Conservation (phyloP, 257 asterid species). For the Ballota nigra region DNA sequence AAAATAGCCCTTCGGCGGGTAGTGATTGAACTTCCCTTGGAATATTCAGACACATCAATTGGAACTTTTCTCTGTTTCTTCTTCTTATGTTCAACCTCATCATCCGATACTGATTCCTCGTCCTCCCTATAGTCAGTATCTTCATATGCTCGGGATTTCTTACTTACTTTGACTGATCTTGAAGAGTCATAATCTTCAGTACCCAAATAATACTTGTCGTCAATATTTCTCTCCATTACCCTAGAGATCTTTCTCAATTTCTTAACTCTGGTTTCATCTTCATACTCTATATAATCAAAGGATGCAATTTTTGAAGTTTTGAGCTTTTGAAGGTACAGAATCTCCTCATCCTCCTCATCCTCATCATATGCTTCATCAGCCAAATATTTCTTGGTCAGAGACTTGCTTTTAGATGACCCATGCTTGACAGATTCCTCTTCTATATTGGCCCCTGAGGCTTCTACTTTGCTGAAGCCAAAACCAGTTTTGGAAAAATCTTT, state of each 20-base stretch:
- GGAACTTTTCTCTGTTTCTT: conserved; percentile 40
- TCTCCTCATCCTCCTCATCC: conserved; percentile 67
- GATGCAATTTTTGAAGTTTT: conserved; percentile 42
- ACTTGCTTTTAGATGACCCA: conserved; percentile 42
- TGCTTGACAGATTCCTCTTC: conserved; percentile 35
- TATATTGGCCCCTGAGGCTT: conserved; percentile 28
- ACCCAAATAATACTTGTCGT: conserved; percentile 32
- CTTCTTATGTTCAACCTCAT: conserved; percentile 47
- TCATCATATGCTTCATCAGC: conserved; percentile 44
- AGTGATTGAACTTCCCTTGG: conserved; percentile 51
- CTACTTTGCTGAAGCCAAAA: conserved; percentile 38
- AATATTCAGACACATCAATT: conserved; percentile 28
- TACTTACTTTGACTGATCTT: conserved; percentile 45
- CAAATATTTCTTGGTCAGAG: conserved; percentile 32
- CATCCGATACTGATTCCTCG: conserved; percentile 47
- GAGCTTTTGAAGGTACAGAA: conserved; percentile 70
- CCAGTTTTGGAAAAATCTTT: conserved; percentile 66
- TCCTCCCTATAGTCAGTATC: conserved; percentile 51
- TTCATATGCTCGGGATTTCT: conserved; percentile 42
- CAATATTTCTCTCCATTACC: conserved; percentile 38
- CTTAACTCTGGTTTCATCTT: conserved; percentile 46
- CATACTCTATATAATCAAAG: conserved; percentile 36
- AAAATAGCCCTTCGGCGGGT: conserved; percentile 64
- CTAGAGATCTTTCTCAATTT: conserved; percentile 46
- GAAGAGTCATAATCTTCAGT: conserved; percentile 36